These are phyloP conservation scores for Cladosporium austrohemisphaericum DNA, from an alignment of 2,329 filamentous ascomycete genomes.

Conservation along the genomic window DNA sequence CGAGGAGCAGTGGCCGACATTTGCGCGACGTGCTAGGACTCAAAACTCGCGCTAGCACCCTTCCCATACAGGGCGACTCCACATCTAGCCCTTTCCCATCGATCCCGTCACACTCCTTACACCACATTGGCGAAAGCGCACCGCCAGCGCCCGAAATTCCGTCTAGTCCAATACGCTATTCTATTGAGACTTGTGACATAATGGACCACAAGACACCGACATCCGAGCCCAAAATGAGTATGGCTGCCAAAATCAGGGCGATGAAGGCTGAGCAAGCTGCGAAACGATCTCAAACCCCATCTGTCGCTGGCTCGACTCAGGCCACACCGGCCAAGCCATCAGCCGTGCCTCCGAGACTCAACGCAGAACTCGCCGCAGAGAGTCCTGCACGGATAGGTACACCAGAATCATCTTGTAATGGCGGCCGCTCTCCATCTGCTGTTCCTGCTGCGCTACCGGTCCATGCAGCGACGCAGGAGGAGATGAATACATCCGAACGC, in stretches of 20 bases:
- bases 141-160: constrained; percentile 18
- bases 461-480: constrained; percentile 27
- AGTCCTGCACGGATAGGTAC: constrained; percentile 16
- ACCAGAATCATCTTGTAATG: constrained; percentile 18
- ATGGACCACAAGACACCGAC: constrained; percentile 15
- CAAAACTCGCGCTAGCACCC: not conserved
- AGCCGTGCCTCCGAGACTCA: constrained; percentile 22
- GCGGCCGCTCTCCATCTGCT: constrained; percentile 32
- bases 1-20: not conserved
- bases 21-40: not conserved
- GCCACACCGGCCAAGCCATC: constrained; percentile 16
- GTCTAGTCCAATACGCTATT: constrained; percentile 13
- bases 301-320: not conserved
- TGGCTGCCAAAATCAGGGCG: not conserved
- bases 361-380: constrained; percentile 21
- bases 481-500: constrained; percentile 33
- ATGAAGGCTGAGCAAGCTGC: constrained; percentile 21
- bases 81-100: constrained; percentile 20
- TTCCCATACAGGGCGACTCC: not conserved
- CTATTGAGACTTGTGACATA: not conserved
- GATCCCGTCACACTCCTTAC: constrained; percentile 21
- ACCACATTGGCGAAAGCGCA: constrained; percentile 27
- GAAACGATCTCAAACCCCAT: not conserved
- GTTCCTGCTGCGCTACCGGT: constrained; percentile 30
- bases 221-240: constrained; percentile 2